These are phyloP conservation scores for Entonaema liquescens DNA, from an alignment of 495 filamentous ascomycete species.

Conservation along the genomic window DNA sequence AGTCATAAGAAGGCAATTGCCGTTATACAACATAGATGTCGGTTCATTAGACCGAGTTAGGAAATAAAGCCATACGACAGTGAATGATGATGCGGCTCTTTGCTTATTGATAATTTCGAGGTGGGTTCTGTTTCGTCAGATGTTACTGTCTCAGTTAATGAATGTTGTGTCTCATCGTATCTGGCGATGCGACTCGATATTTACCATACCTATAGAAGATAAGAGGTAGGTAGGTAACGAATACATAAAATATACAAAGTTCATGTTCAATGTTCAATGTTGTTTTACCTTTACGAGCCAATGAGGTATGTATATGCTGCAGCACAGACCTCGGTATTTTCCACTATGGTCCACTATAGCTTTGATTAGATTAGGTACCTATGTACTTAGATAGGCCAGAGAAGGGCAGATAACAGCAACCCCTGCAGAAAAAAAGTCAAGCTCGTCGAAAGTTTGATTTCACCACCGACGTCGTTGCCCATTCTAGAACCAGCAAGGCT, in stretches of 20 bases:
- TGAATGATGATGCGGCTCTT: slow-evolving; percentile 3
- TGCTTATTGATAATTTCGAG: not conserved
- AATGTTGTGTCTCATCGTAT: slow-evolving; percentile 2
- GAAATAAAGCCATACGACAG: not conserved
- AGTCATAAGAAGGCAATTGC: not conserved
- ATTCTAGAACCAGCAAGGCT: not conserved
- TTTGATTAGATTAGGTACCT: not conserved
- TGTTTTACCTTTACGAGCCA: not conserved
- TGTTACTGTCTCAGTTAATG: not conserved
- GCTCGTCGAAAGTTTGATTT: slow-evolving; percentile 8
- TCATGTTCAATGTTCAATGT: not conserved
- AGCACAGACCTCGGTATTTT: not conserved
- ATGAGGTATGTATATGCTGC: not conserved
- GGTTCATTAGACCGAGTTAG: not conserved
- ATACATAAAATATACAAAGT: not conserved
- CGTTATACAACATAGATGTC: not conserved
- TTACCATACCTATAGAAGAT: too few relatives aligned
- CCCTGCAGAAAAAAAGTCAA: slow-evolving; percentile 15
- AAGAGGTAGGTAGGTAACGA: not conserved
- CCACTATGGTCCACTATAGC: not conserved
- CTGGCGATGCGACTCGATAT: not conserved
- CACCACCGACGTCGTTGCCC: not conserved
- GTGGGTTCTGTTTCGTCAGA: not conserved
- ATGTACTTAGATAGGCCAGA: not conserved
- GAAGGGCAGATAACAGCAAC: not conserved